Evolutionary conservation across 306 rosid genomes (phyloP), one percentile per base, ranked within the genome.

Genomic region (Trichosanthes cucumerina): DNA sequence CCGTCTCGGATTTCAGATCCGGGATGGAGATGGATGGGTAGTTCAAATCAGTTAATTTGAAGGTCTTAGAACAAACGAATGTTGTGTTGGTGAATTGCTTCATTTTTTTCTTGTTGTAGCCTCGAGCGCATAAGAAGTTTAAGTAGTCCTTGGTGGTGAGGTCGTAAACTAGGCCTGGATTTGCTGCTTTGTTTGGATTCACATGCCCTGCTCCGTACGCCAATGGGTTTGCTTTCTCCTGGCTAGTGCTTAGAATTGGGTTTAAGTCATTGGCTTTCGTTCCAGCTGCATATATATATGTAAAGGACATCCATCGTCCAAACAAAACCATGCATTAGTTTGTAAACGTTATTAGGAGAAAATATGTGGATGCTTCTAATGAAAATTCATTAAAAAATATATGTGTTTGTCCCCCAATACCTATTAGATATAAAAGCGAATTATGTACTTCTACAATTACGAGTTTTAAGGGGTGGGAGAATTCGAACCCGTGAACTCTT

Each of bases 111-210:
- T 5, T 52, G 21, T 60, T 28, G 68, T 31, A 62, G 75, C 90
- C 88, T 26, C 34, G 85, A 56, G 85, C 84, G 39, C 96, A 91
- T 77, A 91, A 50, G 78, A 80, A 83, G 82, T 89, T 86, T 81
- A 91, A 53, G 84, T 88, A 88, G 46, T 89, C 93, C 6, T 70
- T 10, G 0, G n/a, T 24, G 2, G 80, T 73, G 0, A 84, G 63
- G 80, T 89, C 89, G 58, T 91, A 91, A 28, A 91, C 78, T 7
- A 91, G 92, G 68, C 93, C 93, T 0, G 93, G 96, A 62, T 85
- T 58, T 31, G 15, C 63, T 4, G 92, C 93, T 3, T 1, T 77
- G 82, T 86, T 89, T 5, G 96, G 92, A 34, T 36, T 72, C 49
- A 91, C 77, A 3, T 88, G 88, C 9, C 93, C 96, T 8, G 90